A percentile compares a stretch with the other conserved stretches of the same genome.
Conservation (phyloP, 257 asterid genomes). For the Ilex asprella region DNA sequence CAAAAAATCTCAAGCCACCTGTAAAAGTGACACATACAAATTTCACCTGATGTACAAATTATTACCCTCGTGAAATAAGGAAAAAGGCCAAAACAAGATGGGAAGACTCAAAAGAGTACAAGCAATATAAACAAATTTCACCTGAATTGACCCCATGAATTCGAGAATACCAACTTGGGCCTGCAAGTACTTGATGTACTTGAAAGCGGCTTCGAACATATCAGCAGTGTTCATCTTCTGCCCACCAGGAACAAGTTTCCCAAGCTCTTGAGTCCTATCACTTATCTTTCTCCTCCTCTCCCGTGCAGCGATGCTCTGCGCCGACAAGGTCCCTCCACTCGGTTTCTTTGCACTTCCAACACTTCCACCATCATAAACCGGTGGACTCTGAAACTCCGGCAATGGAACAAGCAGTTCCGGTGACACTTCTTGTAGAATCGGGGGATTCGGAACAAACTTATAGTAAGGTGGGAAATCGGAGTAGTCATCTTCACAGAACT, state of each 20-base stretch:
- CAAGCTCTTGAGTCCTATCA: slow-evolving; percentile 4
- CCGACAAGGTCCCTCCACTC: not conserved
- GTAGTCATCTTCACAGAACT: not conserved
- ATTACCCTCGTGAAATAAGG: too few relatives aligned
- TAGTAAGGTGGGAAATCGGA: not conserved
- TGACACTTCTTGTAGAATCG: not conserved
- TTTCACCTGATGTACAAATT: too few relatives aligned
- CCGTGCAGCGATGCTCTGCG: not conserved
- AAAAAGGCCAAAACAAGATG: too few relatives aligned
- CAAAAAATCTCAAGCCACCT: too few relatives aligned
- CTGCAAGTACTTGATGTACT: slow-evolving; percentile 2
- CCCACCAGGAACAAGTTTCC: not conserved
- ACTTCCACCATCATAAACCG: not conserved
- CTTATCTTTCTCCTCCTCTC: not conserved
- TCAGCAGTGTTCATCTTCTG: slow-evolving; percentile 4
- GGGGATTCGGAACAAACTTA: not conserved
- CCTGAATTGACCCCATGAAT: not conserved
- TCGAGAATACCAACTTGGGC: slow-evolving; percentile 4
- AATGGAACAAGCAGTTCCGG: not conserved
- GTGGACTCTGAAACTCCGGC: not conserved
- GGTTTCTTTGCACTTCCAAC: not conserved
- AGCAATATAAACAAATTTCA: not conserved
- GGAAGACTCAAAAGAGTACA: too few relatives aligned
- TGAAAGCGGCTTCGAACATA: not conserved
- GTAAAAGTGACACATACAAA: too few relatives aligned